Evolutionary conservation across 2,329 filamentous ascomycete genomes (phyloP), one percentile per base, ranked within the genome.

Genomic region (Nemania diffusa): DNA sequence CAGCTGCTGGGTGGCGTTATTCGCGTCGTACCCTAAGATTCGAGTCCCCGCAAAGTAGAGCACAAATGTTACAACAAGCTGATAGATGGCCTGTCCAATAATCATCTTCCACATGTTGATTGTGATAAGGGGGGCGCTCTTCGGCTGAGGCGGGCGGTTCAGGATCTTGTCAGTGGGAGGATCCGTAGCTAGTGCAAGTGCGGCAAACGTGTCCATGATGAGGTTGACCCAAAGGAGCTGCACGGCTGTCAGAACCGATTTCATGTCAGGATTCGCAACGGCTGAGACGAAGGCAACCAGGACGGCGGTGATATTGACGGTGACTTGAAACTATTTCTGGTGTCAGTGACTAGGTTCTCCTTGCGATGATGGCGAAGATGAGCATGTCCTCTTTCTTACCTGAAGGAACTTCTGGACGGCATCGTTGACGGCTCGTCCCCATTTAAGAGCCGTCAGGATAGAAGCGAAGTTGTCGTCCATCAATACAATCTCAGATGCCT

Each of bases 71-170:
- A 88, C 83, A n/a, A 79, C 78, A 5, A 90, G 81, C 73, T 90
- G 88, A 74, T 84, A 89, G 62, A 90, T 83, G 32, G 87, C 82
- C 72, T 90, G 88, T 2, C 87, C 88, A 32, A 85, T 81, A 57
- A 90, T 89, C 84, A 90, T 89, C 79, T 90, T 90, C 86, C 87
- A 89, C 87, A 90, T 90, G 63, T 81, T 90, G 65, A 87, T 81
- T 0, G 90, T 93, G 72, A 95, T 92, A 2, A 95, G 83, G 0
- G 91, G 87, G 0, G 91, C 90, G 56, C 87, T 90, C 75, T 94
- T 94, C 5, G 80, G 78, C 69, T 85, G 82, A 0, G 84, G 84
- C 24, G 78, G 77, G 46, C 88, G 83, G 67, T 89, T 78, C 17
- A 91, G 82, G 51, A 90, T 84, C 62, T 82, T 83, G 5, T 84